Base-by-base conservation (phyloP, 768 basidiomycete genomes). In the Rhizopogon sp. region DNA sequence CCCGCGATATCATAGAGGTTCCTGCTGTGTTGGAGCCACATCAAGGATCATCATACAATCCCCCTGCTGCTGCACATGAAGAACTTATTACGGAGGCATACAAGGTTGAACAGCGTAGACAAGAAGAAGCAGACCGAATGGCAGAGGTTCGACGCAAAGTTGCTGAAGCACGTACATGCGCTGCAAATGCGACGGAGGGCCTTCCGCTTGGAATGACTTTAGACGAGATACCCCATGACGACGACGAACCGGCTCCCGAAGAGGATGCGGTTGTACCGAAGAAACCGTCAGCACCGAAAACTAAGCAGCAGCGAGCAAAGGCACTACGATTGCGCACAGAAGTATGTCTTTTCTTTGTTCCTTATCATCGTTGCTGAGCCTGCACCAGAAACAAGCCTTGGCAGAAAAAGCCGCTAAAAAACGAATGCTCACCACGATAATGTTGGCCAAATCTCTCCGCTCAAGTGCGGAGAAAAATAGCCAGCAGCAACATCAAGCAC, bases 1-100 rank as follows among this genome's bases (percentile, higher is more conserved):
- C 78, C 0, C 78, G 80, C 40, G 63, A 80, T 20, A 54, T 68
- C 20, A 91, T 91, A 56, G 75, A 79, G 8, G 59, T 88, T 0
- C 82, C 87, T 1, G 87, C 90, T 1, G 80, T 93, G 0, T 62
- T 74, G 1, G 72, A 83, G 3, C 94, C 94, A 0, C 90, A 90
- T 60, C 83, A 82, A 33, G 94, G 94, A 17, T 80, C 87, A 3
- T 94, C 92, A 16, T 98, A 98, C 66, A 97, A 97, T 66, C 94
- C 94, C 0, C 83, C 84, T 0, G 82, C 79, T 1, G 76, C 80
- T 3, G 83, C 86, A 0, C 90, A 96, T 61, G 79, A 82, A 49
- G 82, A 83, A 47, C 80, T 96, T 5, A 66, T 98, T 20, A 71
- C 79, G 11, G 70, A 79, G 50, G 94, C 93, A 0, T 78, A 83